A percentile compares a stretch with the other conserved stretches of the same genome.
Evolutionary conservation across 192 early-diverging fungal species (phyloP).

Genomic region (Coemansia sp.): DNA sequence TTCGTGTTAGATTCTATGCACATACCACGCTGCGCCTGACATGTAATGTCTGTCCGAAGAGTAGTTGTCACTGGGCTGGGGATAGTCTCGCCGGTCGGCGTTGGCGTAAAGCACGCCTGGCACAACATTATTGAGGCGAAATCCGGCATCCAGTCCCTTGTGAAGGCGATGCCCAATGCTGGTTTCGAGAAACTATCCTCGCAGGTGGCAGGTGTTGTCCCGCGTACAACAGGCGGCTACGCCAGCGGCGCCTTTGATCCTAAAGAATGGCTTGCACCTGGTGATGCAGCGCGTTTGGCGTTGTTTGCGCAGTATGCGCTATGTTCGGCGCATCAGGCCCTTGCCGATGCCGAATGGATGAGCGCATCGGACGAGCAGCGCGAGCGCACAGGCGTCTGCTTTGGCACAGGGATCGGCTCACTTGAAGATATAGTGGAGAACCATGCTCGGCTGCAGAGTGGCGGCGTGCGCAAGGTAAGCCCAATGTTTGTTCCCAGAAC

Average conservation of each 20-base stretch:
- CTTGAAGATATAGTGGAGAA: slow-evolving; percentile 77
- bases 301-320: slow-evolving; percentile 87
- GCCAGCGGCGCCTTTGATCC: slow-evolving; percentile 66
- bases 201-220: slow-evolving; percentile 73
- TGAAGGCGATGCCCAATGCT: slow-evolving; percentile 14
- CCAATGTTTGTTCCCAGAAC: slow-evolving; percentile 91
- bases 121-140: slow-evolving; percentile 63
- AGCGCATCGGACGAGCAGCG: slow-evolving; percentile 57
- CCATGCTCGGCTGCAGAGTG: slow-evolving; percentile 46
- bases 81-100: slow-evolving; percentile 85
- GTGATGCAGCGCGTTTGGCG: slow-evolving; percentile 75
- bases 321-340: slow-evolving; percentile 77
- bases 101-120: slow-evolving; percentile 73
- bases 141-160: slow-evolving; percentile 73
- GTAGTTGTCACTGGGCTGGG: slow-evolving; percentile 96
- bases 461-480: slow-evolving; percentile 71
- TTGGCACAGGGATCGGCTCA: slow-evolving; percentile 93
- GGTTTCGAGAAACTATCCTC: slow-evolving; percentile 70
- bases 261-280: slow-evolving; percentile 70
- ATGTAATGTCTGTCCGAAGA: slow-evolving; percentile 55
- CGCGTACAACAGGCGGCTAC: slow-evolving; percentile 39
- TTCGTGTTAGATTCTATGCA: too few relatives aligned
- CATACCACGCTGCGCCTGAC: slow-evolving; percentile 54
- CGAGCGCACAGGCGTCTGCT: slow-evolving; percentile 77
- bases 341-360: slow-evolving; percentile 80